Conservation (phyloP, 1,284 basidiomycete species). For the Inonotus hispidus region DNA sequence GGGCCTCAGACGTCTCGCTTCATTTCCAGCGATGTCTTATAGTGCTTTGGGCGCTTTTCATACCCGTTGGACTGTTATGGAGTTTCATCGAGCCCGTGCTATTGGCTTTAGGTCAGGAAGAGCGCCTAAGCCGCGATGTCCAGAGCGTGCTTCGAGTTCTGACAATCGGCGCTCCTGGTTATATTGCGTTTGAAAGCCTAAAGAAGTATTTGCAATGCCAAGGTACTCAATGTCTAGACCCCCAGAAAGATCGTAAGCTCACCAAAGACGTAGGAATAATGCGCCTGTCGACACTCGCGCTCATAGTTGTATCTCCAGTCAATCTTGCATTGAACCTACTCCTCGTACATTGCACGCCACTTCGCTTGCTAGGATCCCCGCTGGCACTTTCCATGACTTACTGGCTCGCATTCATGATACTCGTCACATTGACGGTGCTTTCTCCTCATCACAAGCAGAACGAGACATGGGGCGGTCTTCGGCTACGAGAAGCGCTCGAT, state of each 20-base stretch:
- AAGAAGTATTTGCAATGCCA: constrained; percentile 79
- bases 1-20: constrained; percentile 55
- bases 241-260: background rate
- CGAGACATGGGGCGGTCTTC: constrained; percentile 60
- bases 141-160: constrained; percentile 61
- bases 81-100: constrained; percentile 54
- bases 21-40: constrained; percentile 65
- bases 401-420: constrained; percentile 57
- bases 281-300: constrained; percentile 59
- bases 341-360: constrained; percentile 53
- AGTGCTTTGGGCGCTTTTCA: constrained; percentile 54
- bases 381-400: constrained; percentile 63
- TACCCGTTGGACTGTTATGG: constrained; percentile 61
- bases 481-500: constrained; percentile 42
- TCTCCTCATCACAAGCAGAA: constrained; percentile 51
- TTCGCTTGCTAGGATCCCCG: constrained; percentile 61
- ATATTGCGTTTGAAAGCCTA: constrained; percentile 69
- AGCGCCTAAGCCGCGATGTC: constrained; percentile 48
- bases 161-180: constrained; percentile 60
- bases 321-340: constrained; percentile 56
- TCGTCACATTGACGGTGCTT: constrained; percentile 42
- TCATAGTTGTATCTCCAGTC: constrained; percentile 55
- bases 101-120: constrained; percentile 57
- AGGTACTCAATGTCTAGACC: constrained; percentile 37
- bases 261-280: constrained; percentile 51